phyloP scores from a whole-genome alignment of 345 rosid genomes.

The Excoecaria agallocha region DNA sequence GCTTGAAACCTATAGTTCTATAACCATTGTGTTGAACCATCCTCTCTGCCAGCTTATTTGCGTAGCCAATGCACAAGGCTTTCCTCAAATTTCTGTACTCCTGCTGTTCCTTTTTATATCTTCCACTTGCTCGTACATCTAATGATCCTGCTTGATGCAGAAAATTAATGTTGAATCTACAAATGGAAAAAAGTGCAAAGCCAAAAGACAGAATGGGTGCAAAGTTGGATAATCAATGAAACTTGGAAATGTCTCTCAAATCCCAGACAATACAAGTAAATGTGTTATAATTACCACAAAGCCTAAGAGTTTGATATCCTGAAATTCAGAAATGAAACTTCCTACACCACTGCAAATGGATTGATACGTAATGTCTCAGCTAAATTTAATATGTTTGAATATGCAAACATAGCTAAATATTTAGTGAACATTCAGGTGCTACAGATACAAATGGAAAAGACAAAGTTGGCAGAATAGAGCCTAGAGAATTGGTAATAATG shows the following conservation, averaged over 20 bases:
- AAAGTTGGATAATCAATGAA: no score
- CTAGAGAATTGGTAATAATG: no score
- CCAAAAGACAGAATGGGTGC: neutral
- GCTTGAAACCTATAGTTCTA: constrained; percentile 67
- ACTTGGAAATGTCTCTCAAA: neutral
- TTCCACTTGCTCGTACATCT: constrained; percentile 55
- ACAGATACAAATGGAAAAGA: no score
- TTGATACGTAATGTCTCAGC: no score
- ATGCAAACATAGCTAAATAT: no score
- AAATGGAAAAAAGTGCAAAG: neutral
- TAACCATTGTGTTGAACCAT: constrained; percentile 89
- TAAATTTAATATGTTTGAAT: neutral
- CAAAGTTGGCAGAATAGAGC: no score
- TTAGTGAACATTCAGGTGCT: no score
- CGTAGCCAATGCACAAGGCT: constrained; percentile 81
- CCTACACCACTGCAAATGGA: neutral
- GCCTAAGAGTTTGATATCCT: neutral
- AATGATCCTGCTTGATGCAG: constrained; percentile 47
- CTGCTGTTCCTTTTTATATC: constrained; percentile 41
- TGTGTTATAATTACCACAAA: neutral
- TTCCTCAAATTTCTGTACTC: constrained; percentile 75
- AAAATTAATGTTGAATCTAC: neutral
- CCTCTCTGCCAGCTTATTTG: constrained; percentile 81
- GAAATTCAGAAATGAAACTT: neutral
- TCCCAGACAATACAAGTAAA: neutral